Base-by-base conservation (phyloP, 2,329 filamentous ascomycete species). In the Mycosphaerella arachidis region DNA sequence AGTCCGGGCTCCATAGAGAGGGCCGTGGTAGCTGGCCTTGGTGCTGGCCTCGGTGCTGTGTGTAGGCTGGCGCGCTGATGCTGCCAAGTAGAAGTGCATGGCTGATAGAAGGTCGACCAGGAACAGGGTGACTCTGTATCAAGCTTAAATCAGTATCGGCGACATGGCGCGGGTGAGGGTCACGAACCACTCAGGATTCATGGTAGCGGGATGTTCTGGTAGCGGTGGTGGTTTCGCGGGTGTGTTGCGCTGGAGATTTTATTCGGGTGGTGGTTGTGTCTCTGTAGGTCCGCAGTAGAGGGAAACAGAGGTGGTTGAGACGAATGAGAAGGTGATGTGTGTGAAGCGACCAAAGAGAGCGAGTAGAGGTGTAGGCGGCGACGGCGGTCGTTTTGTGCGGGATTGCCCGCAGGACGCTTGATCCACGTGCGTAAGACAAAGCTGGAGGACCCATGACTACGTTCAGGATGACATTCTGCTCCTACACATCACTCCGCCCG, bases 161-260 rank as follows among this genome's bases (percentile, higher is more conserved):
- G 37, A 35, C 52, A 48, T 52, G 27, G 57, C 50, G 55, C 51
- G n/a, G 46, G 57, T 48, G 13, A 55, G 46, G 59, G 48, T 35
- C 24, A 86, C 89, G 76, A 87, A 94, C 90, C 84, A 94, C 90
- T 94, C 90, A 76, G 90, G 90, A 84, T 94, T 94, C 90, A 94
- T 94, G 75, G 56, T 67, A 62, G 66, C 61, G 55, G 56, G 33
- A 9, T 30, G 31, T 16, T 18, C 50, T 55, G 27, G 3, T 7
- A 24, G 8, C 18, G 18, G 29, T 5, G 35, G 53, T 56, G 54
- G 33, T 56, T 37, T 29, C 45, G 43, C 24, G 30, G 18, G 29
- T 56, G 54, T 7, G 50, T 20, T n/a, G 30, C 30, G 29, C 30
- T 29, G 6, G 27, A 9, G 16, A 29, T n/a, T 24, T 24, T 24